These are phyloP conservation scores for Pyrenochaeta sp. DNA, from an alignment of 2,329 filamentous ascomycete genomes.

Conservation along the genomic window DNA sequence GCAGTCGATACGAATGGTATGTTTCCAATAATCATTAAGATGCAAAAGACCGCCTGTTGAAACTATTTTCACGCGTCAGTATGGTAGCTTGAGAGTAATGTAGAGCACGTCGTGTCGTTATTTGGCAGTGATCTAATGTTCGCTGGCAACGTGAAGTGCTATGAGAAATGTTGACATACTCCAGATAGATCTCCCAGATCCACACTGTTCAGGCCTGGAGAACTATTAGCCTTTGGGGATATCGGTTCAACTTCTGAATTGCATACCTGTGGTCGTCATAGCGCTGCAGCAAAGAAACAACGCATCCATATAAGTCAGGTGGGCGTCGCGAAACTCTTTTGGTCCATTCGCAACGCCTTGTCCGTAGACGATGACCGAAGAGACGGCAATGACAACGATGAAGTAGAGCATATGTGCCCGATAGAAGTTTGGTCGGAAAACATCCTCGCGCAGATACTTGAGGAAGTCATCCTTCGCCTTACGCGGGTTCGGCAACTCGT, in stretches of 20 bases:
- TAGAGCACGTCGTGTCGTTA: too few relatives aligned
- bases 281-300: conserved; percentile 40
- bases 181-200: conserved; percentile 32
- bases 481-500: conserved; percentile 25
- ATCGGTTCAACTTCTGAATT: neutral
- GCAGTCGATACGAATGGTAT: conserved; percentile 42
- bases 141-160: neutral
- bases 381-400: conserved; percentile 32
- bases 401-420: conserved; percentile 44
- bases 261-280: conserved; percentile 41
- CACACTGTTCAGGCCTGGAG: conserved; percentile 35
- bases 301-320: conserved; percentile 36
- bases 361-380: conserved; percentile 40
- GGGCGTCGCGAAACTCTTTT: conserved; percentile 20
- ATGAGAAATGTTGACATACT: neutral
- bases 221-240: neutral
- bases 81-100: too few relatives aligned
- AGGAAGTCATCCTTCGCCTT: conserved; percentile 27
- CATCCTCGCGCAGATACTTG: conserved; percentile 24
- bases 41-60: conserved; percentile 37
- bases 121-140: too few relatives aligned
- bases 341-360: conserved; percentile 35
- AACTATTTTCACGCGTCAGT: conserved; percentile 10
- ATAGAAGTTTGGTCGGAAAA: conserved; percentile 31
- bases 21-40: conserved; percentile 39